These are phyloP conservation scores for Paraphoma chrysanthemicola DNA, from an alignment of 2,329 filamentous ascomycete species.

Conservation along the genomic window DNA sequence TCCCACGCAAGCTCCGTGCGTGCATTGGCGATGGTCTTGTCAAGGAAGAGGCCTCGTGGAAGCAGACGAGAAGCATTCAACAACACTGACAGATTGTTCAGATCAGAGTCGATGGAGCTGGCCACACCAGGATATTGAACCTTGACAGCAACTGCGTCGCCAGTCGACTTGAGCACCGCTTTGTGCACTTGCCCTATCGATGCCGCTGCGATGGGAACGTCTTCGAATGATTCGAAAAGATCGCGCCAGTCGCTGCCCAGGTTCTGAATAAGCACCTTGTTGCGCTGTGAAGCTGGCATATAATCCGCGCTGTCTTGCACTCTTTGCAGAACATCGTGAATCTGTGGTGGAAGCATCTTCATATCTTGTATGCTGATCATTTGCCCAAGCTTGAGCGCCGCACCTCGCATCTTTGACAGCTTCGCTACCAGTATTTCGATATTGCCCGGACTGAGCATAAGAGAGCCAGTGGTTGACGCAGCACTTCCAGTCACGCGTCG, in stretches of 20 bases:
- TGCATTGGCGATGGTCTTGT: slow-evolving; percentile 97
- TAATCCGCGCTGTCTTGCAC: slow-evolving; percentile 98
- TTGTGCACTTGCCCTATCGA: slow-evolving; percentile 97
- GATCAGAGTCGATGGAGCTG: slow-evolving; percentile 93
- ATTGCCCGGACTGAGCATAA: slow-evolving; percentile 87
- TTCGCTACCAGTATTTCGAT: slow-evolving; percentile 93
- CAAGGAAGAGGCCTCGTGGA: slow-evolving; percentile 89
- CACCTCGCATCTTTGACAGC: slow-evolving; percentile 93
- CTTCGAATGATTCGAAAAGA: slow-evolving; percentile 83
- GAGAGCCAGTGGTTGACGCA: slow-evolving; percentile 66
- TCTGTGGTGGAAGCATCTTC: slow-evolving; percentile 87
- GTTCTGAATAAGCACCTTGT: slow-evolving; percentile 80
- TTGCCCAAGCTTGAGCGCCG: slow-evolving; percentile 95
- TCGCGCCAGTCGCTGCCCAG: slow-evolving; percentile 85
- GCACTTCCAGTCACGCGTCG: slow-evolving; percentile 77
- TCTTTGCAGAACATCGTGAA: slow-evolving; percentile 88
- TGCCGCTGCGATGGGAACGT: slow-evolving; percentile 90
- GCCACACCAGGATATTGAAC: slow-evolving; percentile 97
- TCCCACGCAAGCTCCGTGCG: slow-evolving; percentile 93
- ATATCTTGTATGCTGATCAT: slow-evolving; percentile 99
- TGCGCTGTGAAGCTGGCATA: slow-evolving; percentile 93
- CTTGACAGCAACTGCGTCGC: slow-evolving; percentile 86
- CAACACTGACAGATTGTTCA: slow-evolving; percentile 90
- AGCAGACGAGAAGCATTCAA: slow-evolving; percentile 89
- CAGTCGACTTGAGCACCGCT: slow-evolving; percentile 77